A percentile compares a stretch with the other conserved stretches of the same genome.
Evolutionary conservation across 1,284 basidiomycete species (phyloP).

Genomic region (Pseudomicrostroma phylloplanum): DNA sequence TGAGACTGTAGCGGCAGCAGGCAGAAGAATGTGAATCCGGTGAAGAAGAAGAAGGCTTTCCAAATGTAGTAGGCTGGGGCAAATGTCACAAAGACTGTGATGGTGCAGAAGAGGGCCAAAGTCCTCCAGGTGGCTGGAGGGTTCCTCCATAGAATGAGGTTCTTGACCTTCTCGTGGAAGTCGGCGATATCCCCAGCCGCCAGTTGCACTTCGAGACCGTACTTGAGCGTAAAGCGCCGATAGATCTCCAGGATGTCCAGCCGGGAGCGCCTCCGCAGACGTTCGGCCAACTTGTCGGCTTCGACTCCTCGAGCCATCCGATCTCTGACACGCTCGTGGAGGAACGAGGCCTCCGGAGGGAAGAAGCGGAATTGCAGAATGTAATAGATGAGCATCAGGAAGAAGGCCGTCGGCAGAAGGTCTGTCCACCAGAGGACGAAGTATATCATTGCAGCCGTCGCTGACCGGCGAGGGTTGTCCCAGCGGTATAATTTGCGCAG

Average conservation of each 20-base stretch:
- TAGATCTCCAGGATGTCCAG: conserved; percentile 48
- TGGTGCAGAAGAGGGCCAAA: conserved; percentile 28
- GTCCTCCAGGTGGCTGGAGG: conserved; percentile 37
- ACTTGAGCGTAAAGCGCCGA: conserved; percentile 39
- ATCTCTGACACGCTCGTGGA: conserved; percentile 43
- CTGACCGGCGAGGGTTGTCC: conserved; percentile 28
- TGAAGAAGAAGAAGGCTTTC: conserved; percentile 35
- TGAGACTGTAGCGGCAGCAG: conserved; percentile 40
- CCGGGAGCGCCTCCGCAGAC: conserved; percentile 38
- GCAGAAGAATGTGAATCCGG: conserved; percentile 29
- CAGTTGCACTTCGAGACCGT: conserved; percentile 35
- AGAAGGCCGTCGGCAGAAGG: conserved; percentile 44
- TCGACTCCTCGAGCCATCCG: conserved; percentile 46
- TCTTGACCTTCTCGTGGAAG: conserved; percentile 49
- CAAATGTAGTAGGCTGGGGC: conserved; percentile 31
- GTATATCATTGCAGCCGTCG: conserved; percentile 45
- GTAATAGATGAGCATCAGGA: conserved; percentile 17
- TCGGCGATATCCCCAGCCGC: conserved; percentile 42
- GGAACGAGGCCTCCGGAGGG: conserved; percentile 43
- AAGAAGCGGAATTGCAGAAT: conserved; percentile 49
- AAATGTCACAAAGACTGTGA: conserved; percentile 36
- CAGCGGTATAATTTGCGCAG: conserved; percentile 27
- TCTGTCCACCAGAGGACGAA: conserved; percentile 50
- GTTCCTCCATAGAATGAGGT: conserved; percentile 48
- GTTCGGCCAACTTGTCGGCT: conserved; percentile 45